Conservation (phyloP, 345 rosid genomes). For the Arabis hirsuta region DNA sequence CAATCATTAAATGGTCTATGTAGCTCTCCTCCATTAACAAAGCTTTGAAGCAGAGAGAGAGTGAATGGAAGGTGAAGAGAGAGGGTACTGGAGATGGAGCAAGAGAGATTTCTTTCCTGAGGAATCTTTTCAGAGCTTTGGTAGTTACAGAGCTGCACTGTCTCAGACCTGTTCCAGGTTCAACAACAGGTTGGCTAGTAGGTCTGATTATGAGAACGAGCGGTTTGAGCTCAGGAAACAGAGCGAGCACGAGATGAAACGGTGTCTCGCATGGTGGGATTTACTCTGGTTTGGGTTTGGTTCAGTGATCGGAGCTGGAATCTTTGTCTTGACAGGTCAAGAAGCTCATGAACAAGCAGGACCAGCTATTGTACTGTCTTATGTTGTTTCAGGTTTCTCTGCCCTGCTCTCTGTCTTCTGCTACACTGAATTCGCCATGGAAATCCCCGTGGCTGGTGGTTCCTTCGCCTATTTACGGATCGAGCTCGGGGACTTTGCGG, state of each 20-base stretch:
- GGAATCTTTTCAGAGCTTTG: conserved; percentile 64
- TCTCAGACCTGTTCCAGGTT: conserved; percentile 55
- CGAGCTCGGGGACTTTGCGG: conserved; percentile 82
- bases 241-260: conserved; percentile 66
- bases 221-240: conserved; percentile 51
- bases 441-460: conserved; percentile 66
- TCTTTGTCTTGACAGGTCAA: conserved; percentile 70
- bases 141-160: conserved; percentile 55
- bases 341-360: conserved; percentile 58
- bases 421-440: conserved; percentile 60
- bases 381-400: conserved; percentile 52
- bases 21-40: conserved; percentile 15
- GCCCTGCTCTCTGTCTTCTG: conserved; percentile 58
- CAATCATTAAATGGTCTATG: background rate
- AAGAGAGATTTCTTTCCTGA: conserved; percentile 63
- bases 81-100: conserved; percentile 43
- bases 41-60: conserved; percentile 23
- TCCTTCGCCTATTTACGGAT: conserved; percentile 68
- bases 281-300: conserved; percentile 70
- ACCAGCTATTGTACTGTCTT: conserved; percentile 59
- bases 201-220: conserved; percentile 58
- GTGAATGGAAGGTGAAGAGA: conserved; percentile 37
- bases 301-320: conserved; percentile 64
- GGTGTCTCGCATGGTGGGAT: conserved; percentile 69
- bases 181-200: conserved; percentile 57